phyloP scores from a whole-genome alignment of 163 green algal species.

The Volvox carteri region DNA sequence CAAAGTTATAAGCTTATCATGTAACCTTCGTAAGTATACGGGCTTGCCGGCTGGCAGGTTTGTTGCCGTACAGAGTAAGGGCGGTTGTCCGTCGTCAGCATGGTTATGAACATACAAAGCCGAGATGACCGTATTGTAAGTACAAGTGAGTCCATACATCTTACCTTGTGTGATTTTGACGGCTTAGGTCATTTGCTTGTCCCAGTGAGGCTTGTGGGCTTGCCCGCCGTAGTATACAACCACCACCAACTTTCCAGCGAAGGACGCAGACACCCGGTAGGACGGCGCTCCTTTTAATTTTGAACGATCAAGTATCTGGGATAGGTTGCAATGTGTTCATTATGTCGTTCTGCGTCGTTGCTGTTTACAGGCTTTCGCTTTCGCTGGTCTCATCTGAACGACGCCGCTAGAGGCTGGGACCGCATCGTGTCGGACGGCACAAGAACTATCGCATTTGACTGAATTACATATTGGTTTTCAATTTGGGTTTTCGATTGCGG shows the following conservation, averaged over 20 bases:
- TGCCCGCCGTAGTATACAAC: neutral
- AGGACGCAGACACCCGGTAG: neutral
- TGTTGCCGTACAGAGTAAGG: slow-evolving; percentile 15
- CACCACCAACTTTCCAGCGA: neutral
- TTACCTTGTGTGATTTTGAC: neutral
- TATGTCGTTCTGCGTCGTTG: neutral
- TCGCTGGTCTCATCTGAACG: neutral
- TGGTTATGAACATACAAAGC: neutral
- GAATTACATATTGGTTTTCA: neutral
- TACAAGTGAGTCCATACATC: neutral
- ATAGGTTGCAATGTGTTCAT: neutral
- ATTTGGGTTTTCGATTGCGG: neutral
- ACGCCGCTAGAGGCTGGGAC: neutral
- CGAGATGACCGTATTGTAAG: neutral
- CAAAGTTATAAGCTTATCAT: neutral
- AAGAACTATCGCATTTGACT: neutral
- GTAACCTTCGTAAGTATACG: neutral
- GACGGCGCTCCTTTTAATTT: no score
- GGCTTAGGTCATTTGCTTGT: neutral
- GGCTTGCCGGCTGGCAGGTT: neutral
- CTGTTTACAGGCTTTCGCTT: neutral
- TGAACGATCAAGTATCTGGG: no score
- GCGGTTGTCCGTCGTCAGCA: neutral
- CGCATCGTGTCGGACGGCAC: neutral
- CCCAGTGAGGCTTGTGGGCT: neutral